Conservation (phyloP, 1,139 yeast species). For the Suhomyces kunorum region DNA sequence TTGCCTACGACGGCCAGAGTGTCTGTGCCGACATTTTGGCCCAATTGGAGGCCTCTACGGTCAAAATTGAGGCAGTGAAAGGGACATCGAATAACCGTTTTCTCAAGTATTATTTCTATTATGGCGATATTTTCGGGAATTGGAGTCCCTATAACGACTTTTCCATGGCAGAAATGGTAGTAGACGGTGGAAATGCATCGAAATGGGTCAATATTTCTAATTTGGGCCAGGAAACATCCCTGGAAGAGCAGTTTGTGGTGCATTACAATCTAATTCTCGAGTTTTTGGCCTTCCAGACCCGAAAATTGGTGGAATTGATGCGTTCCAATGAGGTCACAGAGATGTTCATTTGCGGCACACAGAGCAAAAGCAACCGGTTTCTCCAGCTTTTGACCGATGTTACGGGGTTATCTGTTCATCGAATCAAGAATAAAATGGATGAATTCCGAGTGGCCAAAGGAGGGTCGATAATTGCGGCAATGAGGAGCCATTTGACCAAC, state of each 20-base stretch:
- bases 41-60: conserved; percentile 35
- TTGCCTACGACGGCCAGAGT: conserved; percentile 1
- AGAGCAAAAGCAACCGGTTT: conserved; percentile 47
- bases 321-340: conserved; percentile 22
- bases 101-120: conserved; percentile 42
- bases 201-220: conserved; percentile 6
- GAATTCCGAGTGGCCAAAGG: conserved; percentile 40
- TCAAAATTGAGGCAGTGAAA: conserved; percentile 18
- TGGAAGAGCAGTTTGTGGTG: conserved; percentile 25
- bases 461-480: conserved; percentile 32
- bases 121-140: conserved; percentile 59
- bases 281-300: conserved; percentile 52
- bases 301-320: conserved; percentile 37
- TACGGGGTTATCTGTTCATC: conserved; percentile 24
- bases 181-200: conserved; percentile 46
- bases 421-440: conserved; percentile 20
- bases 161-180: conserved; percentile 47
- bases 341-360: conserved; percentile 52
- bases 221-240: conserved; percentile 7
- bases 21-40: neutral
- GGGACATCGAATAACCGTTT: conserved; percentile 31
- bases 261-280: conserved; percentile 50
- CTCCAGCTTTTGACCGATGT: conserved; percentile 30
- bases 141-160: conserved; percentile 56
- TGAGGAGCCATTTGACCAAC: conserved; percentile 11